Base-by-base conservation (phyloP, 495 filamentous ascomycete genomes). In the Baudoinia panamericana region DNA sequence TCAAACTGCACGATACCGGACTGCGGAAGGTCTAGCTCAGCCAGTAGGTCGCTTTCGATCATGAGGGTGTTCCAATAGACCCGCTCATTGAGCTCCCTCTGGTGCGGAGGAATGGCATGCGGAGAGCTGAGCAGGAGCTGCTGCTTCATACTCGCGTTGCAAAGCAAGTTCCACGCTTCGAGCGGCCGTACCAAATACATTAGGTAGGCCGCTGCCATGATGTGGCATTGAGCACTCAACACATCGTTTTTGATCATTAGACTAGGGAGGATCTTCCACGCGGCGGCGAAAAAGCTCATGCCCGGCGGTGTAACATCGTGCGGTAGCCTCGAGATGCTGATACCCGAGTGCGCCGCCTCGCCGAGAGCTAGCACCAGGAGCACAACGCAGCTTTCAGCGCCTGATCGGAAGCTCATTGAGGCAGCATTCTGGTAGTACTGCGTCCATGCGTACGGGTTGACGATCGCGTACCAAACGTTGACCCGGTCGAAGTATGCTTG, bases 51-150 rank as follows among this genome's bases (percentile, higher is more conserved):
- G 55, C 78, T 83, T 61, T 88, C 82, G 45, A 83, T 82, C 34
- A 88, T 67, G 3, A 87, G 63, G 3, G 82, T 66, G 45, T 88
- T 88, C 82, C 82, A 88, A 62, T 82, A 86, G 4, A 88, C 76
- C 29, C 82, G 64, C 46, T 84, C 77, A 32, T 72, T 73, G 28
- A 86, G 56, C 58, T 85, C 81, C 42, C 75, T 69, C 55, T 78
- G 73, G 32, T 75, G 72, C 9, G 70, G 56, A 1, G 82, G 78
- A 3, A 86, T 68, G 34, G 78, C 69, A 35, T 71, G 78, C 11
- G 79, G 73, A 8, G 74, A 73, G 56, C 76, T 79, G 27, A 86
- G 66, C 20, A 88, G 64, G 13, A 86, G 62, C 59, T 88, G 82
- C 19, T 86, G 61, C 50, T 86, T 88, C 54, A 80, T 80, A 63